Percentiles rank a stretch among this genome's conserved stretches.
Evolutionary conservation across 768 basidiomycete genomes (phyloP).

Genomic region (Lentinula detonsa): DNA sequence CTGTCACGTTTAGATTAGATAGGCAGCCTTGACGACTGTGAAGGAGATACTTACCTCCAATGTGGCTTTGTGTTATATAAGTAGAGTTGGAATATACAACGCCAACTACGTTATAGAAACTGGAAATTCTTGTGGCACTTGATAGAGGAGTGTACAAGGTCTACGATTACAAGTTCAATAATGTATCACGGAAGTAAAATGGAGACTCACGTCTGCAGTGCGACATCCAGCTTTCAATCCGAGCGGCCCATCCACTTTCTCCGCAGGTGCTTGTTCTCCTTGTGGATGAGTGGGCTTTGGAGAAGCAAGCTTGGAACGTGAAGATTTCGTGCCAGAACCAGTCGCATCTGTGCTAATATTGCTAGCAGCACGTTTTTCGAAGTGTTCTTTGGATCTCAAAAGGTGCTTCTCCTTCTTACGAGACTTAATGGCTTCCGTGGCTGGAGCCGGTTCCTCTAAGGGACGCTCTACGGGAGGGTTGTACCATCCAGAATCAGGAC

Average conservation of each 20-base stretch:
- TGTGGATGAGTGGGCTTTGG: background rate
- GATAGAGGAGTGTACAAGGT: background rate
- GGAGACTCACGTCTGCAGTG: background rate
- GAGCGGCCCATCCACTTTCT: background rate
- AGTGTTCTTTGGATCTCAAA: background rate
- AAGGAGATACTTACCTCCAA: background rate
- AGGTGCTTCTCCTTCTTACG: background rate
- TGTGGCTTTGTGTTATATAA: background rate
- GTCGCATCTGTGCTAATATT: background rate
- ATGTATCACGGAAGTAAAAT: background rate
- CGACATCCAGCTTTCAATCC: background rate
- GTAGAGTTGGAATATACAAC: background rate
- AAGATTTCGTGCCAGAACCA: background rate
- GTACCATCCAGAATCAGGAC: background rate
- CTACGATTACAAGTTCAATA: background rate
- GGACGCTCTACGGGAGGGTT: background rate
- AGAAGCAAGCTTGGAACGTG: background rate
- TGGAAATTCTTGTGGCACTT: background rate
- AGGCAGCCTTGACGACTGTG: background rate
- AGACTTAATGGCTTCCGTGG: background rate
- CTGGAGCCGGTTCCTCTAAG: background rate
- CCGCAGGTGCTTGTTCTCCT: background rate
- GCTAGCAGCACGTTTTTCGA: background rate
- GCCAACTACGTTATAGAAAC: background rate
- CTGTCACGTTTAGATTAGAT: background rate